Evolutionary conservation across 2,329 filamentous ascomycete genomes (phyloP).

Genomic region (Verticillium alfalfae): DNA sequence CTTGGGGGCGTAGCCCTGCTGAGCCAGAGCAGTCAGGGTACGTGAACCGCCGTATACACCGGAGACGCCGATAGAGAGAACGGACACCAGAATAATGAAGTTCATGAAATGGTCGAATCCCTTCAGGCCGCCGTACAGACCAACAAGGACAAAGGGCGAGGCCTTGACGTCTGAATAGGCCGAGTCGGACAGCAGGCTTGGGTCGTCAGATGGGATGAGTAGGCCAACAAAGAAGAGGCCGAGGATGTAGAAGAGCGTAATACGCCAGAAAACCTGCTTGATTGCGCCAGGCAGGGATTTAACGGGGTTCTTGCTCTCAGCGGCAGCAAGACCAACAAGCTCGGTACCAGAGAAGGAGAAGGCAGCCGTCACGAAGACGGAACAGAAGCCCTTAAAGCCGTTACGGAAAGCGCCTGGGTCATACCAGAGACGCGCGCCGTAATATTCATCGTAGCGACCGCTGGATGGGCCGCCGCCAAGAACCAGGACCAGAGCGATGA

Average conservation of each 20-base stretch:
- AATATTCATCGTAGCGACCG: slow-evolving; percentile 39
- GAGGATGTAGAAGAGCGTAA: slow-evolving; percentile 49
- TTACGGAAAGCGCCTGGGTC: slow-evolving; percentile 57
- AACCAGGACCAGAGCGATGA: slow-evolving; percentile 54
- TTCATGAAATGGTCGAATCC: slow-evolving; percentile 47
- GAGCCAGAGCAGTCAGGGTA: slow-evolving; percentile 52
- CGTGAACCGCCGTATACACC: slow-evolving; percentile 55
- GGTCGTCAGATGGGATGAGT: slow-evolving; percentile 39
- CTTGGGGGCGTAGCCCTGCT: slow-evolving; percentile 53
- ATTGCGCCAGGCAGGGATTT: slow-evolving; percentile 74
- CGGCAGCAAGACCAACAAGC: slow-evolving; percentile 68
- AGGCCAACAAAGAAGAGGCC: slow-evolving; percentile 48
- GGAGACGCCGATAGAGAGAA: slow-evolving; percentile 54
- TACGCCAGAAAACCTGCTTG: slow-evolving; percentile 68
- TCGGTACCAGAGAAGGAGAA: slow-evolving; percentile 71
- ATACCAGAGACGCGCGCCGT: slow-evolving; percentile 44
- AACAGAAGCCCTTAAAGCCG: slow-evolving; percentile 70
- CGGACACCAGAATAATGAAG: slow-evolving; percentile 51
- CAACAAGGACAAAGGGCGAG: slow-evolving; percentile 55
- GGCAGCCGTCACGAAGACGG: slow-evolving; percentile 66
- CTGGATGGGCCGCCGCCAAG: slow-evolving; percentile 52
- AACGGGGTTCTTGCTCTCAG: slow-evolving; percentile 64
- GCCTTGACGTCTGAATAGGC: slow-evolving; percentile 17
- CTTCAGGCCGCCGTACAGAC: slow-evolving; percentile 35
- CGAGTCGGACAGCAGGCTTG: slow-evolving; percentile 23